A percentile compares a stretch with the other conserved stretches of the same genome.
These are phyloP conservation scores for Melaleuca alternifolia DNA, from an alignment of 345 rosid genomes.

Conservation along the genomic window DNA sequence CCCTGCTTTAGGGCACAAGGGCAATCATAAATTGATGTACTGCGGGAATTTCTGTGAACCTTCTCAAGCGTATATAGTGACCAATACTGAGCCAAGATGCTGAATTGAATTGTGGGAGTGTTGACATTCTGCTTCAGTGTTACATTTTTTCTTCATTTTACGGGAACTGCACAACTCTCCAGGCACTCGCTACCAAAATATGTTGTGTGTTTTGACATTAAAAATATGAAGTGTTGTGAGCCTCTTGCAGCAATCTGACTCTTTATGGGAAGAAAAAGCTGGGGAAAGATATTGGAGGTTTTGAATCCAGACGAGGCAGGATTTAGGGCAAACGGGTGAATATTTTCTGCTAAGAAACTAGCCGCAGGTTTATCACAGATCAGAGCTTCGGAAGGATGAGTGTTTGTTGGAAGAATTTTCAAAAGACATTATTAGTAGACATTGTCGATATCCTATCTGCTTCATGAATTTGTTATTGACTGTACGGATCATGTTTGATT, in stretches of 20 bases:
- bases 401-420: neutral
- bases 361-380: neutral
- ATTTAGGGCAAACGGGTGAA: neutral
- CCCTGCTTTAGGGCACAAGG: neutral
- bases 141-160: neutral
- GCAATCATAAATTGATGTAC: neutral
- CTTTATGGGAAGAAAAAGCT: neutral
- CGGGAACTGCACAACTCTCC: neutral
- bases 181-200: neutral
- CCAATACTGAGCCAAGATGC: neutral
- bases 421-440: neutral
- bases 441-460: neutral
- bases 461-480: neutral
- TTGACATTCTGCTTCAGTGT: neutral
- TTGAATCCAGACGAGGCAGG: neutral
- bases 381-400: neutral
- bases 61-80: neutral
- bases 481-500: neutral
- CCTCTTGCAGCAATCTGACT: neutral
- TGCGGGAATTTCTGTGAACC: neutral
- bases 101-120: neutral
- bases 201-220: neutral
- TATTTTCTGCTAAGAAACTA: neutral
- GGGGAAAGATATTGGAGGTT: neutral
- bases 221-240: neutral